Percentiles rank a stretch among this genome's conserved stretches.
These are phyloP conservation scores for Didymella sp. DNA, from an alignment of 2,329 filamentous ascomycete species.

Conservation along the genomic window DNA sequence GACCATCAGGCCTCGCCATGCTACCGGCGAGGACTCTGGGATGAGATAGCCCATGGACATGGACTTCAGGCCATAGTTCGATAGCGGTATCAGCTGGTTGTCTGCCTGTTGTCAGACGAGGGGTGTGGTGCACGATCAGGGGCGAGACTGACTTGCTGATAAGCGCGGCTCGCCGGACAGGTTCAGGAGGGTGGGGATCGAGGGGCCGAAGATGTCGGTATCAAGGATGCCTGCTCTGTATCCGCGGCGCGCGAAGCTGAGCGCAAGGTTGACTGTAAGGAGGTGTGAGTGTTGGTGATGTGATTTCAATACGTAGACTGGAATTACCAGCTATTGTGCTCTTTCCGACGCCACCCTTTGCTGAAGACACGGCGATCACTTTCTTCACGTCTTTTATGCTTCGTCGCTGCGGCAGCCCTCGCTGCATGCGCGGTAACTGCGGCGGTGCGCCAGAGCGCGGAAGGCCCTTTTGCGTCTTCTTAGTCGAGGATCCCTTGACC, in stretches of 20 bases:
- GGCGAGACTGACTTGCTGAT: slow-evolving; percentile 66
- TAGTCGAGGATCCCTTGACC: background rate
- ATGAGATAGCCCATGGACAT: slow-evolving; percentile 99
- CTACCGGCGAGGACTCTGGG: slow-evolving; percentile 78
- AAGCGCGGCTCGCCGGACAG: slow-evolving; percentile 80
- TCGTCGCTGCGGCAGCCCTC: slow-evolving; percentile 80
- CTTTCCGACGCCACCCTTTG: slow-evolving; percentile 98
- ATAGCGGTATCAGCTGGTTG: slow-evolving; percentile 83
- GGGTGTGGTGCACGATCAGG: background rate
- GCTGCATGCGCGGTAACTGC: slow-evolving; percentile 75
- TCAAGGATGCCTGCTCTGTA: slow-evolving; percentile 88
- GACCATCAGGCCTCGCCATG: slow-evolving; percentile 96
- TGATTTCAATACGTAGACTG: background rate
- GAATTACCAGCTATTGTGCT: slow-evolving; percentile 81
- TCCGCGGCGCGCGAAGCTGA: slow-evolving; percentile 83
- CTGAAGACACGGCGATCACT: slow-evolving; percentile 95
- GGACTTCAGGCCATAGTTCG: slow-evolving; percentile 93
- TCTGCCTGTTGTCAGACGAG: slow-evolving; percentile 54
- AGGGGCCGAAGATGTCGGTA: slow-evolving; percentile 95
- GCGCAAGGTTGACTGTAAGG: slow-evolving; percentile 72
- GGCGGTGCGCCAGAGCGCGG: slow-evolving; percentile 74
- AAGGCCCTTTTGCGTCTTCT: slow-evolving; percentile 68
- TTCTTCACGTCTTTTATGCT: slow-evolving; percentile 85
- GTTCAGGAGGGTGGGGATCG: slow-evolving; percentile 87
- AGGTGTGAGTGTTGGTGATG: background rate